Base-by-base conservation (phyloP, 2,329 filamentous ascomycete species). In the Rasamsonia emersonii region DNA sequence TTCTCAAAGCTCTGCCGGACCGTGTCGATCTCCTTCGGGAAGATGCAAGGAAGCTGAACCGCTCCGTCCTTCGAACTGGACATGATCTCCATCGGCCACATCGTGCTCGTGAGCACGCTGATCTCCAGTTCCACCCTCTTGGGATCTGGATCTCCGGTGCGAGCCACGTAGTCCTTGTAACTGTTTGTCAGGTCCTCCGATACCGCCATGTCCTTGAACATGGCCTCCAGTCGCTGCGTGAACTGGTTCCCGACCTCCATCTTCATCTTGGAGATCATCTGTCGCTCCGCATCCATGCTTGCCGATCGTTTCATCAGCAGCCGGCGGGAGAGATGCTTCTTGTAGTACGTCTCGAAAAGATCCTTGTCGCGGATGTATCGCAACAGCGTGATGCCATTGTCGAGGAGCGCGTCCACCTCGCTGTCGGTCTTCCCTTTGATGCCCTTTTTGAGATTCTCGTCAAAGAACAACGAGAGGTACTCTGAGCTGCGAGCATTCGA, bases 221-320 rank as follows among this genome's bases (percentile, higher is more conserved):
- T 96, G 43, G 86, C 83, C 53, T 98, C 91, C 26, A 98, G 76
- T 54, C 93, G 93, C 50, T 77, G 69, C 0, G 91, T 96, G 55
- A 96, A 96, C 45, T 86, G 80, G 55, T 93, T 93, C 23, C 91
- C 91, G 32, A 96, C 77, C 56, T 95, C 89, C 51, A 91, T 77
- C 70, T 95, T 96, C 86, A 98, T 95, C 42, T 89, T 83, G 0
- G 80, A 82, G 32, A 98, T 91, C 75, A 98, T 93, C 50, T 91
- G 82, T 55, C 89, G 88, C 61, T 98, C 91, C 1, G 86, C 85
- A 49, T 95, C 89, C 42, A 85, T 80, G 53, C 84, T 93, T 45
- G 93, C 80, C 0, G 86, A 89, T 49, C 91, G 93, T 53, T 81
- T 84, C 62, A 91, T 84, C 11, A 98, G 68, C 24, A 98, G 65